Evolutionary conservation across 176 grass and related monocot genomes (phyloP).

Genomic region (Oryza rufipogon): DNA sequence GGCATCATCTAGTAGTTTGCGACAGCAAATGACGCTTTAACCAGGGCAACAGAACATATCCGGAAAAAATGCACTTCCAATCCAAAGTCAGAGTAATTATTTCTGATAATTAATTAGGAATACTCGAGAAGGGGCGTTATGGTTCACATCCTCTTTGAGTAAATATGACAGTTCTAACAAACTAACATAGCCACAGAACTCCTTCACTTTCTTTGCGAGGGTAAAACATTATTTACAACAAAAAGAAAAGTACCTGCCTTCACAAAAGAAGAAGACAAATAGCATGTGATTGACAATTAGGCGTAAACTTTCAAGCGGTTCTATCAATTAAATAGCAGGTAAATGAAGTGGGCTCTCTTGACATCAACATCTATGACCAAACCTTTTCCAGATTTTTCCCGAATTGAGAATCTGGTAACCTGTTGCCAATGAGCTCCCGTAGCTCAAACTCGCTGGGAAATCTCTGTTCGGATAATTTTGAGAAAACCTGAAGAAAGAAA

Average conservation of each 20-base stretch:
- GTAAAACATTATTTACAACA: conserved; percentile 42
- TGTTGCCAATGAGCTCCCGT: conserved; percentile 70
- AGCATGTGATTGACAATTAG: not conserved
- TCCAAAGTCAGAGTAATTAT: not conserved
- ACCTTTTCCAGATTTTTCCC: conserved; percentile 55
- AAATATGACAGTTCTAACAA: not conserved
- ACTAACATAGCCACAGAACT: not conserved
- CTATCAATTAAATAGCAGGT: conserved; percentile 26
- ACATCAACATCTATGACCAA: conserved; percentile 36
- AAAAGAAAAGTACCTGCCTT: not conserved
- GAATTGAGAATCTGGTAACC: conserved; percentile 54
- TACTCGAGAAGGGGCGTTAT: not conserved
- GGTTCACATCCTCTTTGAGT: not conserved
- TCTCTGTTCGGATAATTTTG: conserved; percentile 86
- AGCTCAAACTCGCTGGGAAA: conserved; percentile 90
- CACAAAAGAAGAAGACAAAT: not conserved
- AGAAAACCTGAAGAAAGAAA: conserved; percentile 77
- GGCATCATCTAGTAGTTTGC: no score
- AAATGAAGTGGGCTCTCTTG: not conserved
- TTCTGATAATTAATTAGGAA: not conserved
- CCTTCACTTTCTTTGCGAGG: not conserved
- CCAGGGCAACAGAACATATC: no score
- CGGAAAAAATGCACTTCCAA: not conserved
- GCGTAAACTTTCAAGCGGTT: not conserved
- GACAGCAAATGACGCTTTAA: no score